These are phyloP conservation scores for Tricholoma bakamatsutake DNA, from an alignment of 768 basidiomycete genomes.

Conservation along the genomic window DNA sequence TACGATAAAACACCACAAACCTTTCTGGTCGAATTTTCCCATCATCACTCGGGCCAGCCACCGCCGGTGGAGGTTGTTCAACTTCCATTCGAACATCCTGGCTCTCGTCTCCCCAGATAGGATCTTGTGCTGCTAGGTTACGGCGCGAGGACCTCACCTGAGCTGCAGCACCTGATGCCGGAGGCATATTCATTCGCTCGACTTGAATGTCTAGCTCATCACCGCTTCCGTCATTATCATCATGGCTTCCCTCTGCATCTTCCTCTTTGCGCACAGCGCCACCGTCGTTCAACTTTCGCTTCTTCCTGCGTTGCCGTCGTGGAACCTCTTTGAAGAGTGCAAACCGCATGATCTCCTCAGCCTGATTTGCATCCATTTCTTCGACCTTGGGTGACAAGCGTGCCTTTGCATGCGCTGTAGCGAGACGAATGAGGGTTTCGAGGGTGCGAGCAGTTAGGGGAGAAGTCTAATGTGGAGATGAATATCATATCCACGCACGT, in stretches of 20 bases:
- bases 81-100: conserved; percentile 61
- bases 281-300: conserved; percentile 78
- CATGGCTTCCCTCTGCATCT: conserved; percentile 43
- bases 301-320: conserved; percentile 75
- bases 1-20: conserved; percentile 33
- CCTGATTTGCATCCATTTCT: conserved; percentile 78
- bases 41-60: conserved; percentile 29
- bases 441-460: conserved; percentile 97
- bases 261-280: conserved; percentile 44
- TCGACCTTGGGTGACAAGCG: conserved; percentile 84
- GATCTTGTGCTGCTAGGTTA: conserved; percentile 38
- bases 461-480: conserved; percentile 61
- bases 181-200: conserved; percentile 47
- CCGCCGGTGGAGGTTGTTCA: conserved; percentile 31
- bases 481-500: conserved; percentile 7
- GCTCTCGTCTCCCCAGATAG: conserved; percentile 62
- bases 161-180: conserved; percentile 22
- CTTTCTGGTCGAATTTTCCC: conserved; percentile 50
- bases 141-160: conserved; percentile 15
- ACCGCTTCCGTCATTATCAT: conserved; percentile 49
- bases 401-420: conserved; percentile 97
- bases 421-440: conserved; percentile 95
- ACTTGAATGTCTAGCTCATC: conserved; percentile 33
- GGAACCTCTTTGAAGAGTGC: conserved; percentile 97
- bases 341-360: conserved; percentile 94